phyloP scores from a whole-genome alignment of 768 basidiomycete genomes.

The Postia placenta region DNA sequence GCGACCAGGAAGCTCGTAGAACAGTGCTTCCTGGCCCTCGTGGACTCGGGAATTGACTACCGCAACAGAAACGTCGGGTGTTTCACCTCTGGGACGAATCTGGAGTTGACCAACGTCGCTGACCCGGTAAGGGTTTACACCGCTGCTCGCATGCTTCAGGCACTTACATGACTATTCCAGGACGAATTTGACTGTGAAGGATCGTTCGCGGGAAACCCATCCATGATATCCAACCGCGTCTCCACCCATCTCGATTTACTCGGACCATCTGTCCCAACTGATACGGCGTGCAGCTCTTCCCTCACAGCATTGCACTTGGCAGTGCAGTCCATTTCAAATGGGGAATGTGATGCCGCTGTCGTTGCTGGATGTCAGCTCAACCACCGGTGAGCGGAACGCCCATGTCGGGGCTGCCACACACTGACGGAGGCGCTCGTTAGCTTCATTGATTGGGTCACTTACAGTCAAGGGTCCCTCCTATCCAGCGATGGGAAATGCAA shows the following conservation, averaged over 20 bases:
- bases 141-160: background rate
- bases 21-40: slow-evolving; percentile 33
- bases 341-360: slow-evolving; percentile 43
- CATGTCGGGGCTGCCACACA: too few species aligned
- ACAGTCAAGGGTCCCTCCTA: slow-evolving; percentile 33
- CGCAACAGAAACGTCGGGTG: slow-evolving; percentile 36
- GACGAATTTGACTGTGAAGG: slow-evolving; percentile 29
- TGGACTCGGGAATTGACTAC: slow-evolving; percentile 44
- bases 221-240: slow-evolving; percentile 35
- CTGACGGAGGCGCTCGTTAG: too few species aligned
- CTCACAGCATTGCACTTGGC: slow-evolving; percentile 44
- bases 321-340: slow-evolving; percentile 34
- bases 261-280: slow-evolving; percentile 44
- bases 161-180: slow-evolving; percentile 13
- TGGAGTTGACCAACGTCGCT: slow-evolving; percentile 21
- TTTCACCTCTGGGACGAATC: slow-evolving; percentile 30
- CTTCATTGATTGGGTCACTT: slow-evolving; percentile 30
- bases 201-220: slow-evolving; percentile 28
- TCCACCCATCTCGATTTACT: slow-evolving; percentile 36
- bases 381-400: slow-evolving; percentile 31
- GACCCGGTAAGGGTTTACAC: slow-evolving; percentile 21
- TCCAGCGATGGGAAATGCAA: slow-evolving; percentile 37
- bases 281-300: slow-evolving; percentile 46
- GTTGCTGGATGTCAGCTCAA: slow-evolving; percentile 41
- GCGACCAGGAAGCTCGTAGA: slow-evolving; percentile 33